These are phyloP conservation scores for Aspergillus cristatus DNA, from an alignment of 495 filamentous ascomycete genomes.

Conservation along the genomic window DNA sequence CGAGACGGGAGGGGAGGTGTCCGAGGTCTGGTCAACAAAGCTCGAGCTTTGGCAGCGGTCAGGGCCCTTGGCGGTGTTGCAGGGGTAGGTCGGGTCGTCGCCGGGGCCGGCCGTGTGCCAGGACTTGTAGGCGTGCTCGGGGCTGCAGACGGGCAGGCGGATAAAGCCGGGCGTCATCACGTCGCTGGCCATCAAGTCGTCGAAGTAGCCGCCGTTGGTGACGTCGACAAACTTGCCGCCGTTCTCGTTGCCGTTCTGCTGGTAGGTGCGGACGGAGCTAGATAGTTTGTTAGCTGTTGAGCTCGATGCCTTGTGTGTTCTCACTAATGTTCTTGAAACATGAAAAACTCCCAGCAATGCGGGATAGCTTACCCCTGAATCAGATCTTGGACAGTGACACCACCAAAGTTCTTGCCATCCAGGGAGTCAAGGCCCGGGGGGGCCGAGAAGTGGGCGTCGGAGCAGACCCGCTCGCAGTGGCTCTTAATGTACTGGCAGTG, in stretches of 20 bases:
- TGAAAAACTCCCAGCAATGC: too few relatives aligned
- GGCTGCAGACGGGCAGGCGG: conserved; percentile 22
- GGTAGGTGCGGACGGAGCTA: conserved; percentile 19
- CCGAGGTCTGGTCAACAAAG: conserved; percentile 18
- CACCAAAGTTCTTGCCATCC: conserved; percentile 5
- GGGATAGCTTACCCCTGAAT: conserved; percentile 11
- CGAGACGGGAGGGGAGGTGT: conserved; percentile 15
- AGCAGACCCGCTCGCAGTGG: conserved; percentile 5
- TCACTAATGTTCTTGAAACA: too few relatives aligned
- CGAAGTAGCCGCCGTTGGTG: conserved; percentile 5
- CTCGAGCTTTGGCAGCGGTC: conserved; percentile 16
- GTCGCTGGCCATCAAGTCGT: conserved; percentile 13
- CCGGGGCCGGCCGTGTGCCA: conserved; percentile 8
- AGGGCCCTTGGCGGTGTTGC: conserved; percentile 12
- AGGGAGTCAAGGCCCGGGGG: conserved; percentile 17
- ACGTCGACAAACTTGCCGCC: conserved; percentile 13
- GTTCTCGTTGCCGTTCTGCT: conserved; percentile 20
- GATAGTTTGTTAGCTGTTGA: too few relatives aligned
- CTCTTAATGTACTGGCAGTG: not conserved
- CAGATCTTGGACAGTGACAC: conserved; percentile 15
- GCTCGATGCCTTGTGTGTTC: too few relatives aligned
- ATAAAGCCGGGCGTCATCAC: conserved; percentile 21
- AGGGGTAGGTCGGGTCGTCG: conserved; percentile 17
- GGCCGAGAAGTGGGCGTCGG: conserved; percentile 7
- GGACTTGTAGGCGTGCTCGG: conserved; percentile 5